phyloP scores from a whole-genome alignment of 805 yeast species.

The Pichia californica region DNA sequence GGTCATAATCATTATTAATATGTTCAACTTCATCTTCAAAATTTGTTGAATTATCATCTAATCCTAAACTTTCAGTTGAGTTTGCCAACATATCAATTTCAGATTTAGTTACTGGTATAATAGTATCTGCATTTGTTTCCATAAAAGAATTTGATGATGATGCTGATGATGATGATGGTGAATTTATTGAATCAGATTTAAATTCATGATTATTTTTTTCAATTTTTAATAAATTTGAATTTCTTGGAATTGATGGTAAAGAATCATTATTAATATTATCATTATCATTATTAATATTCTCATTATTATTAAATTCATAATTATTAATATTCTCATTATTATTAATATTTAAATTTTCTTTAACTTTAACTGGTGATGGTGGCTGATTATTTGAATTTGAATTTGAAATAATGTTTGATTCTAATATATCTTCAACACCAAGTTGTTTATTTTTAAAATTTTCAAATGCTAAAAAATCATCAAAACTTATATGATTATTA shows the following conservation, averaged over 20 bases:
- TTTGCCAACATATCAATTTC: constrained; percentile 6
- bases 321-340: no score
- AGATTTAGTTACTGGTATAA: constrained; percentile 6
- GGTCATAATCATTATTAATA: not conserved
- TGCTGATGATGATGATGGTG: constrained; percentile 9
- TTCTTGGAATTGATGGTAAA: no score
- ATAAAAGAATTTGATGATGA: constrained; percentile 4
- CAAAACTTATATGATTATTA: constrained; percentile 19
- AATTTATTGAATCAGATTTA: constrained; percentile 11
- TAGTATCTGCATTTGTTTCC: not conserved
- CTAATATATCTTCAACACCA: constrained; percentile 6
- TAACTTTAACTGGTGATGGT: constrained; percentile 9
- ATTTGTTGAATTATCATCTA: not conserved
- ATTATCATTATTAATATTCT: no score
- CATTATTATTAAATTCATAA: no score
- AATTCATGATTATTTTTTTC: no score
- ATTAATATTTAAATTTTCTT: not conserved
- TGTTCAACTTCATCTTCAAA: not conserved
- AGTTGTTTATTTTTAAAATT: constrained; percentile 15
- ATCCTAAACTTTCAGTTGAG: constrained; percentile 3
- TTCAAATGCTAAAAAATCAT: constrained; percentile 23
- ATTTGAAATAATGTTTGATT: constrained; percentile 3
- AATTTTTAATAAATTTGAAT: no score
- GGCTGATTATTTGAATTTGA: not conserved
- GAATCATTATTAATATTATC: no score